These are phyloP conservation scores for Medicago ruthenica DNA, from an alignment of 306 rosid species.

Conservation along the genomic window DNA sequence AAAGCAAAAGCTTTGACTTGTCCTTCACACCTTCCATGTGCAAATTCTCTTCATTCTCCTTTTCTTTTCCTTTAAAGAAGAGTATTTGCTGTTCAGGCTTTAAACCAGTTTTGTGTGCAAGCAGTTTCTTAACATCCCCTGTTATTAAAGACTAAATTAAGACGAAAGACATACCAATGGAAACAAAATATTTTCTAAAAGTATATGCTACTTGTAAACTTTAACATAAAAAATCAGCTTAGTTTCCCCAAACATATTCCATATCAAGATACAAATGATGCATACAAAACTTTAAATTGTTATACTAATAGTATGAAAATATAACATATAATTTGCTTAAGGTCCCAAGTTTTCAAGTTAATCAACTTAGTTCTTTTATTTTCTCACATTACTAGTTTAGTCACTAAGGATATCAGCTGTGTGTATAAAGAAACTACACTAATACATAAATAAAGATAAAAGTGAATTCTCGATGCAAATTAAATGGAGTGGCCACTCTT, in stretches of 20 bases:
- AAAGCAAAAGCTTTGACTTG: constrained; percentile 69
- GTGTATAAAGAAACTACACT: background rate
- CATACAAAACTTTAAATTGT: constrained; percentile 1
- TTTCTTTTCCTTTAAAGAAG: constrained; percentile 74
- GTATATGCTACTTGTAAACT: constrained; percentile 6
- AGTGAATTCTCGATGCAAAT: background rate
- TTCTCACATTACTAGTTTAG: constrained; percentile 3
- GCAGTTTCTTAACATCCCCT: constrained; percentile 78
- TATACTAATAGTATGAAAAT: background rate
- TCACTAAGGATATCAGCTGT: background rate
- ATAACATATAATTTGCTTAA: constrained; percentile 12
- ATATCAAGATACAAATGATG: constrained; percentile 20
- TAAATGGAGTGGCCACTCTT: background rate
- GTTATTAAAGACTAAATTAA: constrained; percentile 35
- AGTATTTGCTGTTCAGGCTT: constrained; percentile 70
- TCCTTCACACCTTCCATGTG: constrained; percentile 80
- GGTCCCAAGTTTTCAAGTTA: constrained; percentile 5
- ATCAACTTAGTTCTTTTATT: constrained; percentile 11
- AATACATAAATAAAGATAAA: background rate
- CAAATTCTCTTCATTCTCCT: constrained; percentile 70
- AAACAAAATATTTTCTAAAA: constrained; percentile 13
- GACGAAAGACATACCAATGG: constrained; percentile 35
- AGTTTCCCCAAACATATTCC: constrained; percentile 11
- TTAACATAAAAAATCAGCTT: constrained; percentile 11
- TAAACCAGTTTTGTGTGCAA: constrained; percentile 70